Conservation (phyloP, 495 filamentous ascomycete genomes). For the Beverwykella pulmonaria region DNA sequence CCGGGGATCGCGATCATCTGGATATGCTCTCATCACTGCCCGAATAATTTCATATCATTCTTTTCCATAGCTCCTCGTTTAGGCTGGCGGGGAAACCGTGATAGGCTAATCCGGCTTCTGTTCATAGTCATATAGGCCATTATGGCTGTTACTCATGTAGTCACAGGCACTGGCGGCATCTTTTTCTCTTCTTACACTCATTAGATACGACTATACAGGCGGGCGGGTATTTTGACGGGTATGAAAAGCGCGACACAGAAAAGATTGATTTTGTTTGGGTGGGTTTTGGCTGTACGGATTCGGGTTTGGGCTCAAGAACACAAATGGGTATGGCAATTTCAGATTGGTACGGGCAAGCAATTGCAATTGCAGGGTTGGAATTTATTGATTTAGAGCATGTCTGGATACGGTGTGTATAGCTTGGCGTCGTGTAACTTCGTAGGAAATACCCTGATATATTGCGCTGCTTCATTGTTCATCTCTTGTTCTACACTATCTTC, state of each 20-base stretch:
- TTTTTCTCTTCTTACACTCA: slow-evolving; percentile 1
- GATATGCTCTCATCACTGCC: slow-evolving; percentile 3
- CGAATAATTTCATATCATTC: background rate
- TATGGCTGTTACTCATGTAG: too few species aligned
- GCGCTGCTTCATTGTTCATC: background rate
- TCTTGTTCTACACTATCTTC: too few species aligned
- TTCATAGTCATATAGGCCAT: slow-evolving; percentile 2
- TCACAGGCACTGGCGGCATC: too few species aligned
- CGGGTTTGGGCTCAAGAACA: too few species aligned
- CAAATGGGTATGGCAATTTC: background rate
- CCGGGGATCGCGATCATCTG: slow-evolving; percentile 6
- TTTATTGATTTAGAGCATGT: too few species aligned
- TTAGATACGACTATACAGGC: background rate
- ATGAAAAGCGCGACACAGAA: background rate
- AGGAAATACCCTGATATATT: slow-evolving; percentile 6
- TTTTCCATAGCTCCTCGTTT: background rate
- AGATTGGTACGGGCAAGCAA: background rate
- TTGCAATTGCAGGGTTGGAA: background rate
- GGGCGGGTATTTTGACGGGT: background rate
- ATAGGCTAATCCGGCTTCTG: slow-evolving; percentile 6
- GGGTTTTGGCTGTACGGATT: background rate
- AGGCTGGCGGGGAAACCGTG: background rate
- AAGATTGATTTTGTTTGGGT: background rate
- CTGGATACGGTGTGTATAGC: background rate
- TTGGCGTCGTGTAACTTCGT: background rate